Conservation (phyloP, 768 basidiomycete species). For the Tephrocybe sp. region DNA sequence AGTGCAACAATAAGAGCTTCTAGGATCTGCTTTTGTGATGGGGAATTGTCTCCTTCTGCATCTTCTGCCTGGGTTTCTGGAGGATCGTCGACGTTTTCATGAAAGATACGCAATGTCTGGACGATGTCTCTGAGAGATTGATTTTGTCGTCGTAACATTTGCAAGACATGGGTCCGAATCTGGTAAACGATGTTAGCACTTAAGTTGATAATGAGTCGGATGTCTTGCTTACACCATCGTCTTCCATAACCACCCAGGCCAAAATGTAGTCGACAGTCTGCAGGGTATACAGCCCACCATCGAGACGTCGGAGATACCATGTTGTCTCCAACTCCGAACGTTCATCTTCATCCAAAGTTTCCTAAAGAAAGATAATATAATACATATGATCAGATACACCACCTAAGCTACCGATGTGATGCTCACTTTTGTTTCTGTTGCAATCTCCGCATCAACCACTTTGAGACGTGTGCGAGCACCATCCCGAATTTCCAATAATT, state of each 20-base stretch:
- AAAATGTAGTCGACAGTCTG: conserved; percentile 94
- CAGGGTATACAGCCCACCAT: conserved; percentile 83
- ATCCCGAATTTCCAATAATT: conserved; percentile 86
- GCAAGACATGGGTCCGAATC: conserved; percentile 75
- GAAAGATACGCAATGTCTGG: conserved; percentile 67
- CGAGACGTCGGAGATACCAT: conserved; percentile 85
- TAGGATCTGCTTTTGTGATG: conserved; percentile 68
- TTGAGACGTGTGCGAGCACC: conserved; percentile 60
- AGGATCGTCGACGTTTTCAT: conserved; percentile 69
- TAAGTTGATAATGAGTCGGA: neutral
- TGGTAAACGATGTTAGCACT: conserved; percentile 28
- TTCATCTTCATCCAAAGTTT: conserved; percentile 55
- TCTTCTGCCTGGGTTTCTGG: conserved; percentile 26
- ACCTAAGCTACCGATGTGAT: no score
- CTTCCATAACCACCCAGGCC: conserved; percentile 96
- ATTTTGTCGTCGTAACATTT: conserved; percentile 76
- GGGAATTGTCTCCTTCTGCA: conserved; percentile 36
- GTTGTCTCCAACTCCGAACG: conserved; percentile 65
- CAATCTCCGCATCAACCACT: conserved; percentile 65
- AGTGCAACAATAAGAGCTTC: conserved; percentile 67
- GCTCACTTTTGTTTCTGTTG: conserved; percentile 62
- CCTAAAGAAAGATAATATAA: conserved; percentile 35
- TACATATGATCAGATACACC: neutral
- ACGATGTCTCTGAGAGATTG: conserved; percentile 72
- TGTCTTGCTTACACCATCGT: conserved; percentile 77